phyloP scores from a whole-genome alignment of 768 basidiomycete genomes.

The Porpolomopsis calyptriformis region DNA sequence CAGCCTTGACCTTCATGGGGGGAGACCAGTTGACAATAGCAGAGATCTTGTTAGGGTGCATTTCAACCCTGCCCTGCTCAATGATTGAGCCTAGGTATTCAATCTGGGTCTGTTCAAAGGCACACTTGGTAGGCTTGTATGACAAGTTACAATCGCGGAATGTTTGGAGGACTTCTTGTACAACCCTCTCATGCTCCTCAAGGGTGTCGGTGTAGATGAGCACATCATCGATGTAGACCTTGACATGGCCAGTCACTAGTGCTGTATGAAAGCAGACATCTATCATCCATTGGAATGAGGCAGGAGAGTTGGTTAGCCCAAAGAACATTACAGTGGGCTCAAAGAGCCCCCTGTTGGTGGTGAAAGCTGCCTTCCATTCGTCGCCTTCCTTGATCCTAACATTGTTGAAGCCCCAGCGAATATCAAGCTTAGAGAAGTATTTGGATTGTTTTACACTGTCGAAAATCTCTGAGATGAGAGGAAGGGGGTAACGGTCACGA shows the following conservation, averaged over 20 bases:
- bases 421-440: too few relatives aligned
- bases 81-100: not conserved
- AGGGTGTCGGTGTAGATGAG: not conserved
- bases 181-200: not conserved
- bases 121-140: not conserved
- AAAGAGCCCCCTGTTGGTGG: slow-evolving; percentile 1
- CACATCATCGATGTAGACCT: not conserved
- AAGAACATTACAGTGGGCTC: slow-evolving; percentile 10
- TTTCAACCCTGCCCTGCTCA: not conserved
- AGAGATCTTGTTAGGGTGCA: not conserved
- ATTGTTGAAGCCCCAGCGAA: too few relatives aligned
- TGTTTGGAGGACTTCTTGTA: not conserved
- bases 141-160: not conserved
- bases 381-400: slow-evolving; percentile 3
- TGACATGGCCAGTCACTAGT: not conserved
- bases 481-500: too few relatives aligned
- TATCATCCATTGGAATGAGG: slow-evolving; percentile 12
- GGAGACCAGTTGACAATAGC: not conserved
- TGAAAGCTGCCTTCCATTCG: slow-evolving; percentile 10
- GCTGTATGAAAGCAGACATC: not conserved
- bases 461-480: too few relatives aligned
- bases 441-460: too few relatives aligned
- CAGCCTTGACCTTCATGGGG: not conserved
- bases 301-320: slow-evolving; percentile 16
- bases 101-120: not conserved